These are phyloP conservation scores for Trichoderma simmonsii DNA, from an alignment of 2,329 filamentous ascomycete species.

Conservation along the genomic window DNA sequence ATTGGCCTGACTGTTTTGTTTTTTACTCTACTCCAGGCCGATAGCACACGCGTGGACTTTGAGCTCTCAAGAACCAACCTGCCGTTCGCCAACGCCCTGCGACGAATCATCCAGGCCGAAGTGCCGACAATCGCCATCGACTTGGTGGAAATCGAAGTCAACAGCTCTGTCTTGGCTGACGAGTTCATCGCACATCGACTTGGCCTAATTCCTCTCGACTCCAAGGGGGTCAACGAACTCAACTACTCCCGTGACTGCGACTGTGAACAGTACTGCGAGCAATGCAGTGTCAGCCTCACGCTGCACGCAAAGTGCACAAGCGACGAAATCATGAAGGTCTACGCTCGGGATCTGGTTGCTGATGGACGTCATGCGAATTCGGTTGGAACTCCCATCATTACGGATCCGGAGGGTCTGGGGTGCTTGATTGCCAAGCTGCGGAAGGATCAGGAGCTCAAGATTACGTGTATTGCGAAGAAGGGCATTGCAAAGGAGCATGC, in stretches of 20 bases:
- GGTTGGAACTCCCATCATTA: slow-evolving; percentile 79
- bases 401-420: slow-evolving; percentile 76
- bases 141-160: slow-evolving; percentile 85
- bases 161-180: slow-evolving; percentile 93
- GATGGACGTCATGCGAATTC: slow-evolving; percentile 67
- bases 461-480: slow-evolving; percentile 94
- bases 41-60: slow-evolving; percentile 81
- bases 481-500: slow-evolving; percentile 98
- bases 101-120: slow-evolving; percentile 87
- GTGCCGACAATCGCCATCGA: slow-evolving; percentile 94
- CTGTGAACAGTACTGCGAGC: slow-evolving; percentile 91
- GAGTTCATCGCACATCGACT: slow-evolving; percentile 94
- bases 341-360: slow-evolving; percentile 82
- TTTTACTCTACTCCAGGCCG: slow-evolving; percentile 56
- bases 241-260: slow-evolving; percentile 92
- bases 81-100: slow-evolving; percentile 87
- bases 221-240: slow-evolving; percentile 77
- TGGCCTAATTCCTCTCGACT: slow-evolving; percentile 83
- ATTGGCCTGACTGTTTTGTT: not conserved
- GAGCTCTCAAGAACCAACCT: slow-evolving; percentile 86
- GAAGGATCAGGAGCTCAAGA: slow-evolving; percentile 82
- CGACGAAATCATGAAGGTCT: slow-evolving; percentile 90
- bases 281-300: slow-evolving; percentile 80
- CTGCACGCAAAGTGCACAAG: slow-evolving; percentile 82
- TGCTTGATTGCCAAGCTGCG: slow-evolving; percentile 87